phyloP scores from a whole-genome alignment of 208 protist species.

The Lotmaria passim region DNA sequence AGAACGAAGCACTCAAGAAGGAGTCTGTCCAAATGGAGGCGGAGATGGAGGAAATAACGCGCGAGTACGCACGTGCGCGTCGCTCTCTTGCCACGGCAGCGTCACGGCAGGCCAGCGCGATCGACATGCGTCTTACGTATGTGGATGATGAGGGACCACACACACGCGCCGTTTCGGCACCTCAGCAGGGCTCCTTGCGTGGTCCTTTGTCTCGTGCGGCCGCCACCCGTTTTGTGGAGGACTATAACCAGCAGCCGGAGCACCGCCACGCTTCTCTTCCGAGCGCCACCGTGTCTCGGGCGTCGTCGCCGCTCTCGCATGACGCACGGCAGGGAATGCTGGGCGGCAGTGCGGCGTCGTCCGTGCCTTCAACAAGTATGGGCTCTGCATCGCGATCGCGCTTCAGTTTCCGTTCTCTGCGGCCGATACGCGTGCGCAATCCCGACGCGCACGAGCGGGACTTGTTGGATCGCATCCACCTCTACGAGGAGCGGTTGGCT shows the following conservation, averaged over 20 bases:
- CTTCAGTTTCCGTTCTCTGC: slow-evolving; percentile 47
- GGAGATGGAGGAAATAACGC: slow-evolving; percentile 51
- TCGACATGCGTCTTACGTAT: slow-evolving; percentile 5
- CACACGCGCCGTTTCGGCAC: slow-evolving; percentile 9
- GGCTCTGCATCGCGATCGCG: slow-evolving; percentile 11
- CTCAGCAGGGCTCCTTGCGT: neutral
- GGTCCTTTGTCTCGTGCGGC: neutral
- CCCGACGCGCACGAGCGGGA: slow-evolving; percentile 67
- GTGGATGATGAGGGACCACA: neutral
- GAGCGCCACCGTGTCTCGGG: neutral
- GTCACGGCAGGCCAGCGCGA: slow-evolving; percentile 2
- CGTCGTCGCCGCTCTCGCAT: slow-evolving; percentile 30
- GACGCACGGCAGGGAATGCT: slow-evolving; percentile 15
- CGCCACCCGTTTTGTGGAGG: neutral
- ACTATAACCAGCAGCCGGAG: slow-evolving; percentile 7
- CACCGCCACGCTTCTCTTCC: slow-evolving; percentile 1
- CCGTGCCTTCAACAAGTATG: neutral
- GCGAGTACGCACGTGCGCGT: slow-evolving; percentile 26
- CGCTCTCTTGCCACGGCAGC: slow-evolving; percentile 12
- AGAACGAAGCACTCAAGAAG: slow-evolving; percentile 46
- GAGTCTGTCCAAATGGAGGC: slow-evolving; percentile 47
- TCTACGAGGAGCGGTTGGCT: slow-evolving; percentile 57
- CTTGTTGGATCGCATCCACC: slow-evolving; percentile 58
- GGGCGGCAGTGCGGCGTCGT: neutral
- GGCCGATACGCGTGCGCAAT: slow-evolving; percentile 60